Base-by-base conservation (phyloP, 108 stramenopile genomes). In the Stephanodiscus minutulus region DNA sequence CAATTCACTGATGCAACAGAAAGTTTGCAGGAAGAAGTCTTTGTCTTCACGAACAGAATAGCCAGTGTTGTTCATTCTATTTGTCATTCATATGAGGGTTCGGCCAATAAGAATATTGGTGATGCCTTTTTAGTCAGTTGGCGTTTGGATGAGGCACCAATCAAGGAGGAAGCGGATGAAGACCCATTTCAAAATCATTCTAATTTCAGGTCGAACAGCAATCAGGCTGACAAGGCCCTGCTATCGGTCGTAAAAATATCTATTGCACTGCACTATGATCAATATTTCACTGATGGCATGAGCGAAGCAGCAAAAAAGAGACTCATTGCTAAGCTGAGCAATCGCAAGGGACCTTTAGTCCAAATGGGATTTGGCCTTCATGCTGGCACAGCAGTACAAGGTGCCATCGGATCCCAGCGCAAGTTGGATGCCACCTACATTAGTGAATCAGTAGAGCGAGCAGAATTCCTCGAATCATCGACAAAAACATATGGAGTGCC, bases 381-480 rank as follows among this genome's bases (percentile, higher is more conserved):
- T 76, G 86, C 91, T 25, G 98, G 96, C 49, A 94, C 88, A 83
- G 98, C 98, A 47, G 91, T 98, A n/a, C 96, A 97, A 73, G 98
- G 98, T 10, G 97, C 96, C 7, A 96, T 98, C 48, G 98, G 98
- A 44, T 90, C 91, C 8, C 85, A 90, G 37, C 77, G 88, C 28
- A 98, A 98, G 65, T 86, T 98, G 48, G 98, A 98, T 77, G 97
- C 96, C 3, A 97, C 96, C 0, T 98, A 97, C 65, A 83, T 98
- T 15, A 86, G 88, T 0, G 92, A 94, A 57, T 87, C 95, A 20
- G 97, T 97, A 22, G 97, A 96, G 48, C 68, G 72, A 56, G 85
- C 95, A 8, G 96, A 97, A 70, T 91, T 85, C 56, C 84, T 96
- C 13, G 95, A 98, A 71, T 88, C 92, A 4, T 84, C 81, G 20